These are phyloP conservation scores for Eimeria zaria DNA, from an alignment of 169 alveolate genomes.

Conservation along the genomic window DNA sequence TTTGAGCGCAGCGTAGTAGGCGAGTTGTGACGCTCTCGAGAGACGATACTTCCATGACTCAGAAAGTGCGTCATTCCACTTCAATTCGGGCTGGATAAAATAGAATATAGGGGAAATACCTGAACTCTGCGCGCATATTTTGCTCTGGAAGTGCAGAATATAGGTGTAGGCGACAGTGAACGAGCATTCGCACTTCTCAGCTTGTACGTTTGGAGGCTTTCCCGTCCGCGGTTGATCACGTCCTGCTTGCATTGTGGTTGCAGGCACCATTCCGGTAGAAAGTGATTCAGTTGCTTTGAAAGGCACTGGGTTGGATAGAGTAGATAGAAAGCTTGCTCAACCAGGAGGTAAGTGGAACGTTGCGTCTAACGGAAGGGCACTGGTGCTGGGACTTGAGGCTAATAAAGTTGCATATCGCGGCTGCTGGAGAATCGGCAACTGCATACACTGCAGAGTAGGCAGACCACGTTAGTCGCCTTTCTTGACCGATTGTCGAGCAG, in stretches of 20 bases:
- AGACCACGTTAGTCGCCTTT: no score
- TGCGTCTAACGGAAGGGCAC: neutral
- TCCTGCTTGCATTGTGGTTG: neutral
- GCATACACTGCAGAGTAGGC: neutral
- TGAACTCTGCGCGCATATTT: neutral
- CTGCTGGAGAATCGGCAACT: neutral
- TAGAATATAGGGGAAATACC: no score
- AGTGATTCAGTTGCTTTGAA: neutral
- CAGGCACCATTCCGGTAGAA: neutral
- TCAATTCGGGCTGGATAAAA: no score
- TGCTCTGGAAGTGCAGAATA: no score
- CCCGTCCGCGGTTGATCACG: neutral
- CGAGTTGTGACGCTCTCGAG: neutral
- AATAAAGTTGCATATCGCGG: neutral
- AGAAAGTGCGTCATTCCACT: neutral
- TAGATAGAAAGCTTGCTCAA: neutral
- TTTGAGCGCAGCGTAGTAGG: neutral
- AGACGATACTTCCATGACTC: neutral
- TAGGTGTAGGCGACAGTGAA: no score
- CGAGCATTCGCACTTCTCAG: neutral
- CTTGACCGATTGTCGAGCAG: no score
- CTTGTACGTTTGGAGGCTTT: neutral
- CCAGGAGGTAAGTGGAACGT: neutral
- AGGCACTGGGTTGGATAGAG: neutral
- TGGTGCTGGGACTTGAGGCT: neutral